A percentile compares a stretch with the other conserved stretches of the same genome.
These are phyloP conservation scores for Phytophthora meadii DNA, from an alignment of 352 stramenopile species.

Conservation along the genomic window DNA sequence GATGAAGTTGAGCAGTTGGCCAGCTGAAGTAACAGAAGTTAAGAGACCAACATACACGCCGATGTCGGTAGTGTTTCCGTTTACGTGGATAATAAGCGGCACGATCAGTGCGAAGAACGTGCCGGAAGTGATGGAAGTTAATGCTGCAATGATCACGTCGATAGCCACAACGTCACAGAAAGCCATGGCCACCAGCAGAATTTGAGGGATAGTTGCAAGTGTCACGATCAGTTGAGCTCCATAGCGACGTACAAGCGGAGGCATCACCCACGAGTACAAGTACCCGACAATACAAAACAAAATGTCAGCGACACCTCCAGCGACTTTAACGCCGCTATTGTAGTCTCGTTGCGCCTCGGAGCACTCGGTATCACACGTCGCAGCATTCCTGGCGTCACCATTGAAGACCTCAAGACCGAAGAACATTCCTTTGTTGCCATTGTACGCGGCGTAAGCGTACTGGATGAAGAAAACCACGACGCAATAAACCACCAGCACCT, in stretches of 20 bases:
- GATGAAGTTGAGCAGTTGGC: slow-evolving; percentile 60
- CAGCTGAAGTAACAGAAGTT: slow-evolving; percentile 57
- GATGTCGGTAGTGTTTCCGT: slow-evolving; percentile 41
- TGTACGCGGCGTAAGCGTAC: slow-evolving; percentile 64
- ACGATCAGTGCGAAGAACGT: slow-evolving; percentile 56
- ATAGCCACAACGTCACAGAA: slow-evolving; percentile 39
- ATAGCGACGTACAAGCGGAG: slow-evolving; percentile 39
- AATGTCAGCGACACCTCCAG: slow-evolving; percentile 50
- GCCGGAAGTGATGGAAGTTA: slow-evolving; percentile 48
- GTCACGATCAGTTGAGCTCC: slow-evolving; percentile 43
- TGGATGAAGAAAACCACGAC: slow-evolving; percentile 49
- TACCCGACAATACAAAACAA: slow-evolving; percentile 50
- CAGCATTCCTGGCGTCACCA: slow-evolving; percentile 32
- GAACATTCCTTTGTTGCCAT: slow-evolving; percentile 67
- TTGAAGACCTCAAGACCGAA: slow-evolving; percentile 59
- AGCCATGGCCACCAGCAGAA: slow-evolving; percentile 47
- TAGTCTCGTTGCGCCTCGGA: slow-evolving; percentile 44
- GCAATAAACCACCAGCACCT: slow-evolving; percentile 32
- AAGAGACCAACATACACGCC: slow-evolving; percentile 60
- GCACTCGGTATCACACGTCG: slow-evolving; percentile 42
- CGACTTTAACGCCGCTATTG: slow-evolving; percentile 46
- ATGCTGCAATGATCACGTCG: slow-evolving; percentile 39
- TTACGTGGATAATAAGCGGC: slow-evolving; percentile 52
- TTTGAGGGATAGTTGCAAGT: slow-evolving; percentile 42
- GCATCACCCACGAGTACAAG: slow-evolving; percentile 49